Conservation (phyloP, 176 grass and related monocot species). For the Phragmites australis region DNA sequence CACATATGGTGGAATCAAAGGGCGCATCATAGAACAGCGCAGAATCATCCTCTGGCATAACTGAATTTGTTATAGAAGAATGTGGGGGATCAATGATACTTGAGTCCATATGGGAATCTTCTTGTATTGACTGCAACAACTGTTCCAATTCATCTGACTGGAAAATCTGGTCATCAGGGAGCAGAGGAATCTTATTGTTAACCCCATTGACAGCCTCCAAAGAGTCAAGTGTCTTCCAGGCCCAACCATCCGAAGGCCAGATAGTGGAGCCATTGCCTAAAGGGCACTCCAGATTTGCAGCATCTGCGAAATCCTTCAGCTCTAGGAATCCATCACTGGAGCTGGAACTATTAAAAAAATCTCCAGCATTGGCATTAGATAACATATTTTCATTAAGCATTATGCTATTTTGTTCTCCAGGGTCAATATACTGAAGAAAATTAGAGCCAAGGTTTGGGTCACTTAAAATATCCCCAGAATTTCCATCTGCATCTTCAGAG, state of each 20-base stretch:
- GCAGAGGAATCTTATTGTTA: constrained; percentile 42
- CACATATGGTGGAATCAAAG: constrained; percentile 45
- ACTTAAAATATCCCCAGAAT: constrained; percentile 60
- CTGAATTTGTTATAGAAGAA: constrained; percentile 33
- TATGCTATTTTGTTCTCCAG: constrained; percentile 30
- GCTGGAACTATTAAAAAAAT: constrained; percentile 36
- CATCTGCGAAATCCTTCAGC: constrained; percentile 75
- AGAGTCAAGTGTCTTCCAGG: constrained; percentile 30
- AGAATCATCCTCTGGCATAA: constrained; percentile 49
- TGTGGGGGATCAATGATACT: constrained; percentile 26
- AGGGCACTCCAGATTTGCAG: constrained; percentile 36
- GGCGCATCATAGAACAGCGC: constrained; percentile 64
- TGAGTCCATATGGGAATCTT: constrained; percentile 39
- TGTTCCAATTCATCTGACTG: constrained; percentile 48
- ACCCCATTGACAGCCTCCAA: constrained; percentile 34
- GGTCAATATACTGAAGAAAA: constrained; percentile 44
- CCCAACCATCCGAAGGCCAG: constrained; percentile 46
- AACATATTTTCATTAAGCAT: constrained; percentile 26
- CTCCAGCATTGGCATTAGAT: constrained; percentile 33
- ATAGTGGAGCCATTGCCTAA: constrained; percentile 42
- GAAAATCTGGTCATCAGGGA: constrained; percentile 33
- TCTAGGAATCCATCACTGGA: constrained; percentile 67
- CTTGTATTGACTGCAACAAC: constrained; percentile 43
- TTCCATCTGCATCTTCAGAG: constrained; percentile 46
- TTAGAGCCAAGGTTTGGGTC: constrained; percentile 54